Evolutionary conservation across 192 early-diverging fungal genomes (phyloP), one percentile per base, ranked within the genome.

Genomic region (Diversispora eburnea): DNA sequence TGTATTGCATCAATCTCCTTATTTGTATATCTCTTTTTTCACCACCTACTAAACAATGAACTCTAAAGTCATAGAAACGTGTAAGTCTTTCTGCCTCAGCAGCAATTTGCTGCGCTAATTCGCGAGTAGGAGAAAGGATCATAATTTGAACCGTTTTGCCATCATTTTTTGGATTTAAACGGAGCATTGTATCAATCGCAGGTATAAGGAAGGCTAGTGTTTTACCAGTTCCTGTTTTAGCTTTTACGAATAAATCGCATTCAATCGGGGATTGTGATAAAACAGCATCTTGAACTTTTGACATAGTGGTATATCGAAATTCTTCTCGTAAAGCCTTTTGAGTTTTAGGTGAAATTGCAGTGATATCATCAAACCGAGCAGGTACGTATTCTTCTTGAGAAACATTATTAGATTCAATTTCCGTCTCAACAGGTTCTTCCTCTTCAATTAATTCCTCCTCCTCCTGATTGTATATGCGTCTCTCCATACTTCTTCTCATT

Each of bases 191-290:
- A 67, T 98, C 91, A 20, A 98, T 71, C 1, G 95, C 93, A 8
- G 95, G 91, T 43, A 95, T 85, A 77, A 99, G 79, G 70, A 99
- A 99, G n/a, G 94, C 97, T 19, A 94, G 79, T 0, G 95, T 99
- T 80, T 99, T 99, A 55, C 97, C 97, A 0, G 96, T 97, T 75
- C 97, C 97, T 12, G 97, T 99, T 81, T 98, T 97, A 8, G 96
- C 94, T 73, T 94, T 91, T 72, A 97, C 92, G 80, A 99, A 89
- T 70, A 98, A 84, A 76, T 99, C 97, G 8, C 76, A 77, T 15
- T 85, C 80, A 22, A 89, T 86, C 20, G 92, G 92, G 45, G 93
- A 74, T 45, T 83, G 78, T 5, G 83, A 85, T 49, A 94, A 78
- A n/a, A 98, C 91, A 76, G 88, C 87, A 43, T 91, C 77, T 76